Evolutionary conservation across 2,329 filamentous ascomycete species (phyloP).

Genomic region (Parafenestella ontariensis): DNA sequence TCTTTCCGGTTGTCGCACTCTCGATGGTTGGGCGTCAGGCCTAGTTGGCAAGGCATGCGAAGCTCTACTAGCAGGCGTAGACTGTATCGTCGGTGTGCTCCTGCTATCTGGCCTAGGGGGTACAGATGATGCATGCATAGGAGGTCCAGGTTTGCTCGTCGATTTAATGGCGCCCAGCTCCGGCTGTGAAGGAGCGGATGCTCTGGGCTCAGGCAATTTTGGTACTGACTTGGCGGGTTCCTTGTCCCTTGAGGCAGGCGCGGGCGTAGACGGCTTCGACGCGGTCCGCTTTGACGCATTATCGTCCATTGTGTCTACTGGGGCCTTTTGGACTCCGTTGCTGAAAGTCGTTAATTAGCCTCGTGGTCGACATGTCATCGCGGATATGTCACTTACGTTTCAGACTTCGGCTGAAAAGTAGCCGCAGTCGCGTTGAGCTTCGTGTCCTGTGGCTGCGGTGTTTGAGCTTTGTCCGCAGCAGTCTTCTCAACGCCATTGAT

Average conservation of each 20-base stretch:
- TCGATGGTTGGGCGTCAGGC: constrained; percentile 65
- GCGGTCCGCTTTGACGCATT: constrained; percentile 15
- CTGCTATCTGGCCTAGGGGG: constrained; percentile 44
- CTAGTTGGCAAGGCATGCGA: constrained; percentile 61
- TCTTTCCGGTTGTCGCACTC: constrained; percentile 42
- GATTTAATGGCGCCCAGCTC: constrained; percentile 15
- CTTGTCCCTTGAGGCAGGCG: constrained; percentile 26
- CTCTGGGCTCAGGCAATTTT: constrained; percentile 16
- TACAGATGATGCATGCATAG: constrained; percentile 25
- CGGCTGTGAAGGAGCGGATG: constrained; percentile 21
- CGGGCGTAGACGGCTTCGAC: constrained; percentile 19
- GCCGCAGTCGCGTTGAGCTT: constrained; percentile 63
- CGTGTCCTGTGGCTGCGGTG: constrained; percentile 51
- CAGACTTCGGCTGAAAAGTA: constrained; percentile 66
- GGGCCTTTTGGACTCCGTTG: constrained; percentile 41
- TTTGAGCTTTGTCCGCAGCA: constrained; percentile 46
- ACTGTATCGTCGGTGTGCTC: constrained; percentile 32
- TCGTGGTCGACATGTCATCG: constrained; percentile 1
- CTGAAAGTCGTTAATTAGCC: constrained; percentile 28
- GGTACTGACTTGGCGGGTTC: constrained; percentile 17
- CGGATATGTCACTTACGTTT: constrained; percentile 33
- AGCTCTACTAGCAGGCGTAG: constrained; percentile 31
- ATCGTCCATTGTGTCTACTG: constrained; percentile 22
- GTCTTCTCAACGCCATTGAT: constrained; percentile 41
- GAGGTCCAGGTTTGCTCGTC: constrained; percentile 17